A percentile compares a stretch with the other conserved stretches of the same genome.
Evolutionary conservation across 2,329 filamentous ascomycete species (phyloP).

Genomic region (Ophiostoma quercus): DNA sequence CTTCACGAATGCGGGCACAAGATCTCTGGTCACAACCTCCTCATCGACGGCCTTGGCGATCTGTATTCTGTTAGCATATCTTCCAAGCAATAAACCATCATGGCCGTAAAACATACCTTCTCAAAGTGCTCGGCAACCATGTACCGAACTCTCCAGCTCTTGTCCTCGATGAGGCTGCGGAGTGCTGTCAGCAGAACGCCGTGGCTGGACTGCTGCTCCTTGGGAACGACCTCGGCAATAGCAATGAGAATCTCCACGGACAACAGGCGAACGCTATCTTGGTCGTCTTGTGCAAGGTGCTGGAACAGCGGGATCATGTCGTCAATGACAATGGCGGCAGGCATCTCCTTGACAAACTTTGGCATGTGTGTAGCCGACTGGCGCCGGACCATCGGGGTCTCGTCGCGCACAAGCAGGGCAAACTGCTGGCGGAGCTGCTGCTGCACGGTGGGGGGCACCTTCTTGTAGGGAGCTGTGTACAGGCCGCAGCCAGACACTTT

Average conservation of each 20-base stretch:
- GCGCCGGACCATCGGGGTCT: constrained; percentile 97
- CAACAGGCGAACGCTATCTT: constrained; percentile 92
- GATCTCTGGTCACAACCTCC: constrained; percentile 86
- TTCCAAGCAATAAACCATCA: too few species aligned
- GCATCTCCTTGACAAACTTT: constrained; percentile 97
- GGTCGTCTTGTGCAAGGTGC: constrained; percentile 91
- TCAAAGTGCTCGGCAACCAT: constrained; percentile 99
- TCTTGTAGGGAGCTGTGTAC: constrained; percentile 88
- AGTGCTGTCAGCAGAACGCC: constrained; percentile 86
- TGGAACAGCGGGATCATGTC: constrained; percentile 99
- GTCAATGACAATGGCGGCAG: constrained; percentile 81
- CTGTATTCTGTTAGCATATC: constrained; percentile 40
- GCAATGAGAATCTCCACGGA: constrained; percentile 96
- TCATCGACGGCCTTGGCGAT: constrained; percentile 98
- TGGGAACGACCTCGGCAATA: constrained; percentile 93
- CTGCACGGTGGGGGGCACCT: constrained; percentile 81
- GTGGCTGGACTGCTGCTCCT: constrained; percentile 95
- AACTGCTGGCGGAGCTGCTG: constrained; percentile 90
- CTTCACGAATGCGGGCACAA: constrained; percentile 96
- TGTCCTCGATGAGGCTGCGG: constrained; percentile 93
- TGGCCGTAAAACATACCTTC: constrained; percentile 57
- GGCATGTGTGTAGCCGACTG: constrained; percentile 94
- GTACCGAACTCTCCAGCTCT: constrained; percentile 98
- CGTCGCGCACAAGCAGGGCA: constrained; percentile 87
- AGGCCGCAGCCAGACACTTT: constrained; percentile 97